Percentiles rank a stretch among this genome's conserved stretches.
Conservation (phyloP, 768 basidiomycete genomes). For the Termitomyces sp. region DNA sequence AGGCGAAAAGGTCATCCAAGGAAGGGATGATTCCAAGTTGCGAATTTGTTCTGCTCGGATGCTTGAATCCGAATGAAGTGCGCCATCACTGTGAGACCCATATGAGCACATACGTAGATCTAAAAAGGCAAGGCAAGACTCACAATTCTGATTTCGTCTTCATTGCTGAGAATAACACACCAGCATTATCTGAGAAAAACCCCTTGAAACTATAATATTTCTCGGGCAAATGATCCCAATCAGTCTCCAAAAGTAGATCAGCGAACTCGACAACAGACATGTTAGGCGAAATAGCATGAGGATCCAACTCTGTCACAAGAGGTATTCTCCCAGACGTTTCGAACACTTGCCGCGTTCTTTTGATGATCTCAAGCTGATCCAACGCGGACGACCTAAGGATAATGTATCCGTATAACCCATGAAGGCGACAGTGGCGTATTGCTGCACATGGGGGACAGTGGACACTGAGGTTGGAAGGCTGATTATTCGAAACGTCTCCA, state of each 20-base stretch:
- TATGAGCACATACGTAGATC: not conserved
- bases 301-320: slow-evolving; percentile 8
- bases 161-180: not conserved
- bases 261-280: slow-evolving; percentile 6
- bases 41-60: slow-evolving; percentile 1
- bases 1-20: slow-evolving; percentile 5
- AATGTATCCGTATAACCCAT: slow-evolving; percentile 2
- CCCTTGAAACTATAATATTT: not conserved
- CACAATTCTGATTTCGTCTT: not conserved
- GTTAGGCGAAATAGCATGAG: not conserved
- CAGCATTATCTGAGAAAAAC: slow-evolving; percentile 2
- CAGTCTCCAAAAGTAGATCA: not conserved
- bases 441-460: slow-evolving; percentile 11
- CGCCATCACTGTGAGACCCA: not conserved
- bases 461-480: slow-evolving; percentile 7
- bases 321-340: slow-evolving; percentile 10
- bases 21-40: not conserved
- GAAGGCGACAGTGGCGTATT: slow-evolving; percentile 10
- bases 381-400: slow-evolving; percentile 6
- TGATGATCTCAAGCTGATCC: slow-evolving; percentile 14
- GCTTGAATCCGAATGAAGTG: not conserved
- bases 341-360: slow-evolving; percentile 11
- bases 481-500: slow-evolving; percentile 8
- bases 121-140: not conserved
- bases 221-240: slow-evolving; percentile 2